Conservation (phyloP, 2,329 filamentous ascomycete species). For the Botryotinia globosa region DNA sequence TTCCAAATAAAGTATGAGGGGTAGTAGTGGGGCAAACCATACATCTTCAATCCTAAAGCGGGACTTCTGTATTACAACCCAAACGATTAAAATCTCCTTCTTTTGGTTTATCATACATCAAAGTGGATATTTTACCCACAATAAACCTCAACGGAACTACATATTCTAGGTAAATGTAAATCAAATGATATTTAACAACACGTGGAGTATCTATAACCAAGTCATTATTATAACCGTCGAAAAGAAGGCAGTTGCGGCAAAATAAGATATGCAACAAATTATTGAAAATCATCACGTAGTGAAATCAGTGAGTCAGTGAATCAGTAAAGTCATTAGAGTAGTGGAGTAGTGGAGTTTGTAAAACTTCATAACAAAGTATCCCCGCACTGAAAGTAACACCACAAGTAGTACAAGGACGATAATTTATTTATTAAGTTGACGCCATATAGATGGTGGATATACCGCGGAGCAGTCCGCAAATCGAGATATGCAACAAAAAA, state of each 20-base stretch:
- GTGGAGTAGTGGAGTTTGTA: background rate
- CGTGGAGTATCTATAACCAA: background rate
- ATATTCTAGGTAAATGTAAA: background rate
- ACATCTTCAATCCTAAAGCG: conserved; percentile 4
- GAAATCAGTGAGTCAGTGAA: background rate
- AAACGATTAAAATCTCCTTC: background rate
- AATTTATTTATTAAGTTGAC: background rate
- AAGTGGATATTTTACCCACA: background rate
- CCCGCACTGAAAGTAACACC: background rate
- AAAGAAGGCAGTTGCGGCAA: background rate
- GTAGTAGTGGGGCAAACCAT: conserved; percentile 6
- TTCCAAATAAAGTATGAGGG: background rate
- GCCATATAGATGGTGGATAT: background rate
- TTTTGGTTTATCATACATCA: background rate
- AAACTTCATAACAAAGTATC: background rate
- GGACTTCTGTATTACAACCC: background rate
- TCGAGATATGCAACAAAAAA: conserved; percentile 8
- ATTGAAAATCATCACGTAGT: background rate
- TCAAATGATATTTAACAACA: background rate
- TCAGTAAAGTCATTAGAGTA: background rate
- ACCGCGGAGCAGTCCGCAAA: background rate
- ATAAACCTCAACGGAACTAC: background rate
- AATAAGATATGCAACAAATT: conserved; percentile 12
- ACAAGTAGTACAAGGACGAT: background rate
- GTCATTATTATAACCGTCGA: background rate